Conservation (phyloP, 495 filamentous ascomycete species). For the Aspergillus sparsus region DNA sequence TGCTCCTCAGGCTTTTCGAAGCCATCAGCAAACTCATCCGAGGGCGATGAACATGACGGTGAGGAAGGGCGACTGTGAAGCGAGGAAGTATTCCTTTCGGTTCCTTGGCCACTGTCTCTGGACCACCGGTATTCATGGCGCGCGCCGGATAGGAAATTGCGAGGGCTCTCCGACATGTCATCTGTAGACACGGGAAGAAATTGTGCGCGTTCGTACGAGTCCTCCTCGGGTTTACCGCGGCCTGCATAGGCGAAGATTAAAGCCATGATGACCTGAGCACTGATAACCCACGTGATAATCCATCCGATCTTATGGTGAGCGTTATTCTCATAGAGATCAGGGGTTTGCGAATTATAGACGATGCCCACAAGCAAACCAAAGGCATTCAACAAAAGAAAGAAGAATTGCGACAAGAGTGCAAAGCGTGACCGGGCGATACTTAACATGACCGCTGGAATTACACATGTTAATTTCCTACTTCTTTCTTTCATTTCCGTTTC, state of each 20-base stretch:
- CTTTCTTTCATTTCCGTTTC: not conserved
- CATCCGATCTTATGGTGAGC: slow-evolving; percentile 89
- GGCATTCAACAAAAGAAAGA: slow-evolving; percentile 73
- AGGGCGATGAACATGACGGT: slow-evolving; percentile 50
- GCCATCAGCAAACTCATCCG: slow-evolving; percentile 51
- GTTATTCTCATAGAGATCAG: slow-evolving; percentile 86
- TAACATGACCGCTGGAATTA: slow-evolving; percentile 70
- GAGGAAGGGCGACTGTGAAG: slow-evolving; percentile 67
- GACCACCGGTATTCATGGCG: slow-evolving; percentile 65
- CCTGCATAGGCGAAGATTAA: slow-evolving; percentile 58
- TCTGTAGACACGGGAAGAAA: slow-evolving; percentile 72
- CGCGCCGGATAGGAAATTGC: slow-evolving; percentile 45
- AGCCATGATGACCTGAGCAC: slow-evolving; percentile 67
- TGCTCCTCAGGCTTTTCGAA: slow-evolving; percentile 57
- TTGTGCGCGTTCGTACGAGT: slow-evolving; percentile 42
- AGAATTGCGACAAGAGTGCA: slow-evolving; percentile 69
- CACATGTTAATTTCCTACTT: slow-evolving; percentile 8
- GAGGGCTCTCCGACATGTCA: slow-evolving; percentile 64
- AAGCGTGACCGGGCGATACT: slow-evolving; percentile 79
- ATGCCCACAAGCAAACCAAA: slow-evolving; percentile 69
- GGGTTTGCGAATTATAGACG: slow-evolving; percentile 79
- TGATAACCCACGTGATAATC: slow-evolving; percentile 72
- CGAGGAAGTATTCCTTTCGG: slow-evolving; percentile 69
- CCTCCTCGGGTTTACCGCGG: slow-evolving; percentile 31
- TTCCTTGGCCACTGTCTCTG: slow-evolving; percentile 86